Conservation (phyloP, 176 grass and related monocot species). For the Zoysia pacifica region DNA sequence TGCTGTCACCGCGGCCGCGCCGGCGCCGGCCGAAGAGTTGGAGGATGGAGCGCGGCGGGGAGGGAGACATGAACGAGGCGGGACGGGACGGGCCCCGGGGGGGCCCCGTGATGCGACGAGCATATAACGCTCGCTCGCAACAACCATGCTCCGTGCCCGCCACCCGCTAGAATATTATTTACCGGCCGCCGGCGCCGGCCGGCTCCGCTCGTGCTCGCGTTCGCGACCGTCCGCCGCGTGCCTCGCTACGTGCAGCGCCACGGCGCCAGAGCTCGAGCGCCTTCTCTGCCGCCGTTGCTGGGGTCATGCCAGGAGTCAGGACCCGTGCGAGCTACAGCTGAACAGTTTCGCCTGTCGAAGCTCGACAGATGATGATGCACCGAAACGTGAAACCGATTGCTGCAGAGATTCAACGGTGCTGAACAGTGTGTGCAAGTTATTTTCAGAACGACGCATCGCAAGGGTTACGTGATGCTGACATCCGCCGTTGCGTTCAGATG, state of each 20-base stretch:
- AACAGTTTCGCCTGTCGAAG: no score
- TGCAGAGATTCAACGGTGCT: background rate
- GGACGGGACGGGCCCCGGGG: background rate
- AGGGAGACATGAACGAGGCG: slow-evolving; percentile 50
- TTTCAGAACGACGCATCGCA: background rate
- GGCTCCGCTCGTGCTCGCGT: background rate
- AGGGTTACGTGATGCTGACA: background rate
- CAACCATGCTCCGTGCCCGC: background rate
- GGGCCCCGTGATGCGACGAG: background rate
- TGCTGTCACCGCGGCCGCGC: background rate
- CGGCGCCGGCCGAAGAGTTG: slow-evolving; percentile 9
- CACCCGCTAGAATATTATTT: slow-evolving; percentile 4
- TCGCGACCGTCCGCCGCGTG: background rate
- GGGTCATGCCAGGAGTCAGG: no score
- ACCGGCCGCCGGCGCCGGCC: slow-evolving; percentile 6
- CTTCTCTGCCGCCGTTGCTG: no score
- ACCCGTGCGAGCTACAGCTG: no score
- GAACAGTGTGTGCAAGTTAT: background rate
- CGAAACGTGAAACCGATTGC: no score
- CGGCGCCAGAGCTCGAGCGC: no score
- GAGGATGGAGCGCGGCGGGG: slow-evolving; percentile 12
- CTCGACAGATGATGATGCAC: no score
- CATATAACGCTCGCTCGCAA: slow-evolving; percentile 15
- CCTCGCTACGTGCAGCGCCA: background rate
- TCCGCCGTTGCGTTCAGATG: background rate